These are phyloP conservation scores for Uronychia setigera DNA, from an alignment of 73 alveolate genomes.

Conservation along the genomic window DNA sequence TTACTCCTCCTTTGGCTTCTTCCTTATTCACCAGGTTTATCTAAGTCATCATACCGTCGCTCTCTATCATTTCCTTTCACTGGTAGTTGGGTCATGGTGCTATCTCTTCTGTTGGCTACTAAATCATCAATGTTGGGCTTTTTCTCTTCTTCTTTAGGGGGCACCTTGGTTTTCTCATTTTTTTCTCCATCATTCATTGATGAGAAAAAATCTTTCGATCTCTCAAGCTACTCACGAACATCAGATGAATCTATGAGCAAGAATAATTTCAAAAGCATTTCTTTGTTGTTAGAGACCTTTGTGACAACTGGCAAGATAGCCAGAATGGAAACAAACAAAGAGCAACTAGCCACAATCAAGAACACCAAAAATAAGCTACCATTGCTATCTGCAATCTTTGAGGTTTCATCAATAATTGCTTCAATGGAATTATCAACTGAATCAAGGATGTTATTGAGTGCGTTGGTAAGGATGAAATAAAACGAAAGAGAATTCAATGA, in stretches of 20 bases:
- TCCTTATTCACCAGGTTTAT: too few species aligned
- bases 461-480: conserved; percentile 42
- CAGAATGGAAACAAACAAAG: conserved; percentile 27
- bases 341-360: conserved; percentile 43
- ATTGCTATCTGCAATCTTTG: conserved; percentile 22
- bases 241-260: conserved; percentile 26
- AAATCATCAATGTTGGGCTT: conserved; percentile 29
- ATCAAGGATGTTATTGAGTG: conserved; percentile 36
- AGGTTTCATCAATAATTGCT: conserved; percentile 37
- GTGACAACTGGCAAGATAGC: conserved; percentile 50
- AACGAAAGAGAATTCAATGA: conserved; percentile 5
- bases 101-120: too few species aligned
- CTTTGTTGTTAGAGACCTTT: conserved; percentile 41
- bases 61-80: neutral
- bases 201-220: conserved; percentile 41
- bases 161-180: conserved; percentile 9
- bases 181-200: conserved; percentile 34
- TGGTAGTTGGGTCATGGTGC: neutral
- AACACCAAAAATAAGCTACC: conserved; percentile 16
- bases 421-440: conserved; percentile 21
- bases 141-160: conserved; percentile 20
- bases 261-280: conserved; percentile 36
- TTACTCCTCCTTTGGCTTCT: conserved; percentile 15
- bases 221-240: conserved; percentile 32
- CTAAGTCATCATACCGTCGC: too few species aligned